Evolutionary conservation across 2,329 filamentous ascomycete species (phyloP).

Genomic region (Neoarthrinium moseri): DNA sequence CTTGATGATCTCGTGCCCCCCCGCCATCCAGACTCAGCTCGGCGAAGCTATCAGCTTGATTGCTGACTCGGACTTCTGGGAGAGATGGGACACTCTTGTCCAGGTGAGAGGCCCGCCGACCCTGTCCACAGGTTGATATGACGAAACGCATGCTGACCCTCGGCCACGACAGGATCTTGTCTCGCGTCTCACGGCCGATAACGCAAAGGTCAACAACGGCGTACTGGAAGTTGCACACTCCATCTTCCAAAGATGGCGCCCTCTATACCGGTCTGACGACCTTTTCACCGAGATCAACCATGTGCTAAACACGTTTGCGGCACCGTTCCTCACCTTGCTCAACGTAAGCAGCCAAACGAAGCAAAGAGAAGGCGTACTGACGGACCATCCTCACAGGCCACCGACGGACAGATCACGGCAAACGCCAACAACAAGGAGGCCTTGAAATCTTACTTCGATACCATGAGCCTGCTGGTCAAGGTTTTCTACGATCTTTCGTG

Average conservation of each 20-base stretch:
- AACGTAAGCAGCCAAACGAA: constrained; percentile 48
- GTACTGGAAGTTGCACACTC: constrained; percentile 97
- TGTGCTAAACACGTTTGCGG: constrained; percentile 81
- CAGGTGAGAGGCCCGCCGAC: constrained; percentile 53
- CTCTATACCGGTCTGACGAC: constrained; percentile 87
- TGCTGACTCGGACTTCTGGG: constrained; percentile 96
- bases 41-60: constrained; percentile 97
- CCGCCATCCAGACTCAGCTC: constrained; percentile 86
- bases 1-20: constrained; percentile 89
- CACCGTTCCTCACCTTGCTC: constrained; percentile 79
- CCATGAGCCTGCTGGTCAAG: constrained; percentile 85
- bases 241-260: constrained; percentile 95
- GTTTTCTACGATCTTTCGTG: constrained; percentile 96
- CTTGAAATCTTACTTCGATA: constrained; percentile 77
- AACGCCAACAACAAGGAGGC: constrained; percentile 73
- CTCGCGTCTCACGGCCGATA: constrained; percentile 76
- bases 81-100: constrained; percentile 93
- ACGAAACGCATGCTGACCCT: not conserved
- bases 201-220: constrained; percentile 85
- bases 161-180: constrained; percentile 69
- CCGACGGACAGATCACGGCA: constrained; percentile 69
- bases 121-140: not conserved
- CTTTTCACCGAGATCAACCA: constrained; percentile 96
- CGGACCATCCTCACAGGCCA: constrained; percentile 43
- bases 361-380: not conserved